Base-by-base conservation (phyloP, 2,329 filamentous ascomycete species). In the Laburnicola sp. region DNA sequence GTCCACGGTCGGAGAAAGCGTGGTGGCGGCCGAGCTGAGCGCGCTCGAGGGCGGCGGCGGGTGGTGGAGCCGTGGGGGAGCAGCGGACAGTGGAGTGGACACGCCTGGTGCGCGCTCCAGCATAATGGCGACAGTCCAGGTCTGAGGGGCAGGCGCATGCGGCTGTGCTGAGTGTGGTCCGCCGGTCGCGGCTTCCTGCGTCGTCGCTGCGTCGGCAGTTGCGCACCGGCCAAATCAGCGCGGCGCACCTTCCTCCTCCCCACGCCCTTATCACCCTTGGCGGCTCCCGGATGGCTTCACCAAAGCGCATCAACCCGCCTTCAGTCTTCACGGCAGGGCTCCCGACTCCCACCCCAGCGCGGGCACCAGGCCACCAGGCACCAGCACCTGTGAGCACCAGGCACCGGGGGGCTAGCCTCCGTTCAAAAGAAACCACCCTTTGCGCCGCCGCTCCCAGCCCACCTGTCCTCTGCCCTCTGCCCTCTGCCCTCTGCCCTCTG, bases 401-500 rank as follows among this genome's bases (percentile, higher is more conserved):
- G 16, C 16, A 16, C 16, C 16, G 16, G 39, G 40, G 43, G 28
- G 65, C 68, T 70, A 69, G 62, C 51, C 58, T 53, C 51, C 58
- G 16, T 53, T 62, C 58, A 69, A 66, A 65, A 64, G 56, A 60
- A 64, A 60, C 47, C 57, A 68, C 61, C 43, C 16, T 30, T 10
- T 25, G 11, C 35, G 37, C 38, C 6, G 36, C 21, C 53, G 25
- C 38, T 44, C 11, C 32, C 21, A n/a, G 5, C 23, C 42, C 23
- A 16, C 45, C 37, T 26, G 31, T 45, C 40, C 54, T 41, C 43
- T 23, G 34, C 42, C 32, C 16, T 16, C 37, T 26, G 31, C 42
- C 40, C 54, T 41, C 43, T 38, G 31, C 47, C 37, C 27, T 42
- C 46, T 23, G 34, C 42, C 32, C 25, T 9, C 30, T 30, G 30